These are phyloP conservation scores for Lasiodiplodia sp. DNA, from an alignment of 2,329 filamentous ascomycete species.

Conservation along the genomic window DNA sequence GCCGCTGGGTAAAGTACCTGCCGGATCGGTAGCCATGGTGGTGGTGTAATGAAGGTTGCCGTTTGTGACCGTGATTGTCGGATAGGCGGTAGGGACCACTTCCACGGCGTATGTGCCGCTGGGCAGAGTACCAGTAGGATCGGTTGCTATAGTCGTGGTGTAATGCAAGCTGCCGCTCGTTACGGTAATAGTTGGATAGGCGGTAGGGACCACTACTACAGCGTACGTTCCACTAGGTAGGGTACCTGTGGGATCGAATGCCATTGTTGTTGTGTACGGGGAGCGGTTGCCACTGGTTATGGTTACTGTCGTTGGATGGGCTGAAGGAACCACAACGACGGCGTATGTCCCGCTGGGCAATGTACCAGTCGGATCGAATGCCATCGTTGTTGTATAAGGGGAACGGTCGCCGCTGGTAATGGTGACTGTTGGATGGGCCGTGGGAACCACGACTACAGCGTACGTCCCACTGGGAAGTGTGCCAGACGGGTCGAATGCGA, in stretches of 20 bases:
- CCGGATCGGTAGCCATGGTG: too few relatives aligned
- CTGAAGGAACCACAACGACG: background rate
- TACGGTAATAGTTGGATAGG: background rate
- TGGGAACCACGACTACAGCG: background rate
- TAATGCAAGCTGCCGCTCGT: background rate
- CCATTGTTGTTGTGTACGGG: background rate
- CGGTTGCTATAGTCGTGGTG: background rate
- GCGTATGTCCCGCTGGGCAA: background rate
- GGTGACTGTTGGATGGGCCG: background rate
- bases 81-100: background rate
- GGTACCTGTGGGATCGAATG: background rate
- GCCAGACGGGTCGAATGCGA: too few relatives aligned
- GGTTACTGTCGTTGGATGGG: background rate
- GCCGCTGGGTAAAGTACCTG: background rate
- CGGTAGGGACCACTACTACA: background rate
- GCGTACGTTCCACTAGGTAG: background rate
- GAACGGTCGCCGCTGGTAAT: background rate
- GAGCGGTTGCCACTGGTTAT: background rate
- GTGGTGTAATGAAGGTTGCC: background rate
- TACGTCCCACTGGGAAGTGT: background rate
- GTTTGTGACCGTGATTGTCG: background rate
- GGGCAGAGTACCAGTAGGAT: background rate
- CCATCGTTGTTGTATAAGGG: background rate
- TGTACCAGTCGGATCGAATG: background rate
- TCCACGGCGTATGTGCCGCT: background rate